Base-by-base conservation (phyloP, 495 filamentous ascomycete species). In the Choiromyces venosus region DNA sequence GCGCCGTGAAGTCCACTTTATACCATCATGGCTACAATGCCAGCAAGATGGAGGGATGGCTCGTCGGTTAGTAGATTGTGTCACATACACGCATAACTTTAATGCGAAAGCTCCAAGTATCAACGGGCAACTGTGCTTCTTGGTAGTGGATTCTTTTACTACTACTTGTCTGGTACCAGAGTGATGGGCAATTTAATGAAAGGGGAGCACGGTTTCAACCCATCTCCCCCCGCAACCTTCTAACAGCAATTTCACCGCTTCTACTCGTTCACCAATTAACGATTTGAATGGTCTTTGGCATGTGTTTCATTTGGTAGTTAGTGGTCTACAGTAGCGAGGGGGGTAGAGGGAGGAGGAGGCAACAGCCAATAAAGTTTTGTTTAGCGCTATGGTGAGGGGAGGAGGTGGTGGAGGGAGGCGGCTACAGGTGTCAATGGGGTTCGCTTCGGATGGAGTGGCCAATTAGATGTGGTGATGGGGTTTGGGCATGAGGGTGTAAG, bases 281-380 rank as follows among this genome's bases (percentile, higher is more conserved):
- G n/a, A n/a, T n/a, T n/a, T 16, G 25, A 12, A 29, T 6, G 10
- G 10, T 4, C 25, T 18, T 12, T 0, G 18, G 25, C 25, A 61
- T 9, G 52, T 61, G 52, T 61, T 61, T 61, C 52, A 61, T 12
- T n/a, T n/a, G n/a, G n/a, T n/a, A n/a, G n/a, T n/a, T n/a, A n/a
- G 25, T 33, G 10, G n/a, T 18, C 52, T 14, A 33, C 52, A 4
- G 25, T 25, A n/a, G 52, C 12, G 12, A 12, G 33, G 52, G 25
- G 10, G 52, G 8, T 12, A 33, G 40, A 16, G 14, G 14, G 14
- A 10, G 14, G 5, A 18, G 18, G 18, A 39, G 1, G 14, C 9
- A 61, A 61, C 52, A 61, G 10, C 52, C 52, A 61, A 61, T 61
- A 61, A 56, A 56, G 52, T 61, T 61, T 61, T 29, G 52, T 61